phyloP scores from a whole-genome alignment of 495 filamentous ascomycete species.

The Aspergillus biplanus region DNA sequence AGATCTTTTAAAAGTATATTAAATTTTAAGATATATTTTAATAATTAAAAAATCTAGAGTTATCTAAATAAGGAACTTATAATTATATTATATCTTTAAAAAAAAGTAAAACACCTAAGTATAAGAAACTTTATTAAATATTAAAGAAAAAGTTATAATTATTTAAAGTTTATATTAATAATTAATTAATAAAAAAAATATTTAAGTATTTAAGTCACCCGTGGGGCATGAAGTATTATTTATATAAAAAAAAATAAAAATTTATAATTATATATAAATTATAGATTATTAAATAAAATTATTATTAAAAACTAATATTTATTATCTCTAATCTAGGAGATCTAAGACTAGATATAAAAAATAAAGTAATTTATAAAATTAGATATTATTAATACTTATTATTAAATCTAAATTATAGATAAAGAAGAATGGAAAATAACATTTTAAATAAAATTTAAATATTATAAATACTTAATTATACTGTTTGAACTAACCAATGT shows the following conservation, averaged over 20 bases:
- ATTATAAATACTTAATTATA: background rate
- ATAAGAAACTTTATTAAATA: background rate
- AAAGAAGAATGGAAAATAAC: background rate
- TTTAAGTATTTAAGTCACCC: background rate
- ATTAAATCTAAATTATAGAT: background rate
- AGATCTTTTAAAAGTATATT: background rate
- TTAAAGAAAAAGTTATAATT: background rate
- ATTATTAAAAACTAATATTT: too few species aligned
- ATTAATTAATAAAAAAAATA: background rate
- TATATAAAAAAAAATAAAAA: background rate
- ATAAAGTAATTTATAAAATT: too few species aligned
- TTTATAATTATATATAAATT: background rate
- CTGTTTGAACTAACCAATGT: background rate
- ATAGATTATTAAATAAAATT: background rate
- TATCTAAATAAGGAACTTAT: background rate
- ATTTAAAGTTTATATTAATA: conserved; percentile 1
- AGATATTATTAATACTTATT: background rate
- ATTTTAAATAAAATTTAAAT: background rate
- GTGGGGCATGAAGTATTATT: background rate
- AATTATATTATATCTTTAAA: background rate
- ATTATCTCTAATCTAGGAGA: too few species aligned
- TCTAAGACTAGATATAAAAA: too few species aligned
- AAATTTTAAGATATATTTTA: background rate
- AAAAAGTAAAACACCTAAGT: too few species aligned
- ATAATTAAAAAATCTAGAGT: conserved; percentile 2